A percentile compares a stretch with the other conserved stretches of the same genome.
Conservation (phyloP, 2,329 filamentous ascomycete species). For the Xylariaceae sp. region DNA sequence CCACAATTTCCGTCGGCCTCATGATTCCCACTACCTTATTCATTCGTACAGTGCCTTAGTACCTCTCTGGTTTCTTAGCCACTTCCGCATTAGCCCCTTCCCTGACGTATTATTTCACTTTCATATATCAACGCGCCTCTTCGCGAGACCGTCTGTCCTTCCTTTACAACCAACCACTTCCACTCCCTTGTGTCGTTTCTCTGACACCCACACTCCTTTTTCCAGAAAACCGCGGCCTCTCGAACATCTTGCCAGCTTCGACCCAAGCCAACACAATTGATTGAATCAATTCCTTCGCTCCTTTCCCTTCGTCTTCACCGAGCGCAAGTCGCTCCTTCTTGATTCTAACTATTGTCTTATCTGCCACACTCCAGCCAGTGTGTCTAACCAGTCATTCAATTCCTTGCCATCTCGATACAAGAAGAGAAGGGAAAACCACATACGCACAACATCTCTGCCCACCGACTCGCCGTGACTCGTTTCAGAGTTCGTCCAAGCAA, state of each 20-base stretch:
- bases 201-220: constrained; percentile 29
- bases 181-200: constrained; percentile 26
- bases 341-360: not conserved
- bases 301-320: constrained; percentile 20
- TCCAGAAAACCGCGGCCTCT: constrained; percentile 19
- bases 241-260: constrained; percentile 8
- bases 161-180: constrained; percentile 23
- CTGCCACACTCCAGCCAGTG: constrained; percentile 17
- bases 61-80: too few relatives aligned
- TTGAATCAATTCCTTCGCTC: constrained; percentile 23
- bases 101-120: constrained; percentile 17
- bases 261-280: constrained; percentile 20
- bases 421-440: not conserved
- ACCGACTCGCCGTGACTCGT: not conserved
- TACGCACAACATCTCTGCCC: too few relatives aligned
- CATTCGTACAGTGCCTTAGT: constrained; percentile 14
- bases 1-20: too few relatives aligned
- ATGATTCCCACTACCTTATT: too few relatives aligned
- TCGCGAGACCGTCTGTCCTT: constrained; percentile 22
- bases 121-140: constrained; percentile 22
- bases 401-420: too few relatives aligned
- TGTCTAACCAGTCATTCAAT: constrained; percentile 6
- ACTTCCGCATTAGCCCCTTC: too few relatives aligned
- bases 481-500: not conserved
- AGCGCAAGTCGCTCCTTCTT: constrained; percentile 28